Base-by-base conservation (phyloP, 768 basidiomycete species). In the Baorangia bicolor region DNA sequence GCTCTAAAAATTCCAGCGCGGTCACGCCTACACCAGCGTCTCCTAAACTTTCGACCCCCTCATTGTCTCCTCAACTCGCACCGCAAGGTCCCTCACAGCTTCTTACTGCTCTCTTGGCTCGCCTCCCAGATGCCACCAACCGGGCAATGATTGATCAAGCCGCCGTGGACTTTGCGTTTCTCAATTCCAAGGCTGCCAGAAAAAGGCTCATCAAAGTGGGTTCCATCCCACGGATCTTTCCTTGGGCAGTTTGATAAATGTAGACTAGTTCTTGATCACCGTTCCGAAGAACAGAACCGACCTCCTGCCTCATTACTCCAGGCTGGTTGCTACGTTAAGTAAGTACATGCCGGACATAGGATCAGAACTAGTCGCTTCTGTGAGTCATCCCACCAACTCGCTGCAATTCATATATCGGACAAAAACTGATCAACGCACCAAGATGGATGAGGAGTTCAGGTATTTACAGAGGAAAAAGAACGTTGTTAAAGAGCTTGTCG, bases 361-460 rank as follows among this genome's bases (percentile, higher is more conserved):
- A 2, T 74, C 78, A 1, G 95, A 96, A 18, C 74, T 98, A 6
- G 82, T 98, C 18, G 80, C 85, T 35, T 76, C 84, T 61, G 94
- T 98, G 64, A 70, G 91, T 79, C 25, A 20, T 30, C 6, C 14
- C 20, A 14, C 25, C 40, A 12, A 30, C 13, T 45, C 11, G 7
- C 16, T 23, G 20, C 12, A 25, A 49, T 44, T 2, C 18, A 31
- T 49, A 14, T 37, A 20, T 34, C 13, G 33, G 45, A 46, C 34
- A 27, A 37, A 42, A 35, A 46, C 33, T 60, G 58, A 60, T 53
- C 25, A 31, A 34, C 7, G 42, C 44, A 25, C 47, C 25, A 64
- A 97, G 95, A 81, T 99, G 50, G 95, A 98, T 62, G 96, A 98
- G 63, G 96, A 98, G 69, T 95, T 98, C 69, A 84, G 92, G 9